Evolutionary conservation across 2,329 filamentous ascomycete species (phyloP).

Genomic region (Verticillium tricorpus): DNA sequence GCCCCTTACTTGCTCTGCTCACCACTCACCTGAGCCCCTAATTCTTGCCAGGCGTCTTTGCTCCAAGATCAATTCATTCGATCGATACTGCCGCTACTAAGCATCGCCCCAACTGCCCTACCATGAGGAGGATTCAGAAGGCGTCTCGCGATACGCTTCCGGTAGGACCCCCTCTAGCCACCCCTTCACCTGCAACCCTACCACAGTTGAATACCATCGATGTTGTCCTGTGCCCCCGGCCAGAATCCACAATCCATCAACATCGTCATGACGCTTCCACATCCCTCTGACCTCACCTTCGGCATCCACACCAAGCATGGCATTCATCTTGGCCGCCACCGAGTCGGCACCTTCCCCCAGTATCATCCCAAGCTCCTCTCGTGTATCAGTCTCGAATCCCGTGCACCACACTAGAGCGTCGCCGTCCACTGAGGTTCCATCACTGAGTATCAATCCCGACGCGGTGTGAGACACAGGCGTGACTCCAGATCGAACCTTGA

Average conservation of each 20-base stretch:
- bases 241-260: constrained; percentile 30
- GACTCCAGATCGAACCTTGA: constrained; percentile 5
- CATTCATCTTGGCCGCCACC: constrained; percentile 26
- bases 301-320: constrained; percentile 33
- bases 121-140: neutral
- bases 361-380: constrained; percentile 19
- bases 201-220: constrained; percentile 24
- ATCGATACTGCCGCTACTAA: too few relatives aligned
- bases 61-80: too few relatives aligned
- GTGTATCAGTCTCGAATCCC: constrained; percentile 25
- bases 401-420: constrained; percentile 33
- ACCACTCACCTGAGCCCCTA: neutral
- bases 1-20: neutral
- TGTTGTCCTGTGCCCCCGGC: constrained; percentile 27
- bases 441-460: constrained; percentile 22
- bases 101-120: too few relatives aligned
- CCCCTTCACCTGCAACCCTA: constrained; percentile 30
- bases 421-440: constrained; percentile 21
- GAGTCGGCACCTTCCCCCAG: constrained; percentile 20
- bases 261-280: constrained; percentile 27
- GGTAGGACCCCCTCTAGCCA: constrained; percentile 27
- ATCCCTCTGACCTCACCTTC: constrained; percentile 38
- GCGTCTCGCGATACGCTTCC: neutral
- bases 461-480: constrained; percentile 16
- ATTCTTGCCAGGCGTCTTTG: neutral